phyloP scores from a whole-genome alignment of 2,329 filamentous ascomycete species.

The Cladorrhinum sp. region DNA sequence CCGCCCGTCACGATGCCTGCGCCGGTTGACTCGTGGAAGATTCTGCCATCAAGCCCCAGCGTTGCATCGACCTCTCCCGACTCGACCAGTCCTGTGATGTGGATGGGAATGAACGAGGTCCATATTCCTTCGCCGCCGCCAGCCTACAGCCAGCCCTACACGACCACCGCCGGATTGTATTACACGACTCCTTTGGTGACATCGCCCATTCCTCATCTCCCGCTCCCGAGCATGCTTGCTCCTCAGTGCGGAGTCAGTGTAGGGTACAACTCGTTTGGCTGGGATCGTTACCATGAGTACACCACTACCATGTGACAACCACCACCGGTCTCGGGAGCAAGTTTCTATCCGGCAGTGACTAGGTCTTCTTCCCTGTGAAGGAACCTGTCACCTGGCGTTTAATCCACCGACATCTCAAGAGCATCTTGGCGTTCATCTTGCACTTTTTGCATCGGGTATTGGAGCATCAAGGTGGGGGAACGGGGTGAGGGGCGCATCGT shows the following conservation, averaged over 20 bases:
- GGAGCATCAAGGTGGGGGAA: constrained; percentile 29
- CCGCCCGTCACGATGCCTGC: constrained; percentile 64
- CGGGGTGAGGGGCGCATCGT: constrained; percentile 28
- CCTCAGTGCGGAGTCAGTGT: constrained; percentile 79
- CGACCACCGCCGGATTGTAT: constrained; percentile 65
- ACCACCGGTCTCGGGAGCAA: constrained; percentile 44
- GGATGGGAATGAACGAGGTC: constrained; percentile 75
- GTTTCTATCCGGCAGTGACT: constrained; percentile 48
- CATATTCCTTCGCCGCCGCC: constrained; percentile 76
- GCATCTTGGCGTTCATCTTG: constrained; percentile 29
- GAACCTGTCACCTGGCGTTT: constrained; percentile 23
- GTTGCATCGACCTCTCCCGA: constrained; percentile 69
- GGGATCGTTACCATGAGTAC: constrained; percentile 83
- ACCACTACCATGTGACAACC: constrained; percentile 81
- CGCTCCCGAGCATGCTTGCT: constrained; percentile 82
- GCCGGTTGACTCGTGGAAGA: constrained; percentile 83
- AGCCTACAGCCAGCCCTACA: constrained; percentile 75
- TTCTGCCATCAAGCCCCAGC: constrained; percentile 84
- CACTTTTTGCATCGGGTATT: constrained; percentile 22
- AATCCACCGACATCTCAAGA: constrained; percentile 27
- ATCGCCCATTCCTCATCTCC: constrained; percentile 71
- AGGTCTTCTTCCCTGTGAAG: constrained; percentile 35
- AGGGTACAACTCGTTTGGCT: constrained; percentile 76
- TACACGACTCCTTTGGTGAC: constrained; percentile 76
- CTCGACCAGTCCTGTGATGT: constrained; percentile 64